These are phyloP conservation scores for Phytopythium chamaehyphon DNA, from an alignment of 352 stramenopile species.

Conservation along the genomic window DNA sequence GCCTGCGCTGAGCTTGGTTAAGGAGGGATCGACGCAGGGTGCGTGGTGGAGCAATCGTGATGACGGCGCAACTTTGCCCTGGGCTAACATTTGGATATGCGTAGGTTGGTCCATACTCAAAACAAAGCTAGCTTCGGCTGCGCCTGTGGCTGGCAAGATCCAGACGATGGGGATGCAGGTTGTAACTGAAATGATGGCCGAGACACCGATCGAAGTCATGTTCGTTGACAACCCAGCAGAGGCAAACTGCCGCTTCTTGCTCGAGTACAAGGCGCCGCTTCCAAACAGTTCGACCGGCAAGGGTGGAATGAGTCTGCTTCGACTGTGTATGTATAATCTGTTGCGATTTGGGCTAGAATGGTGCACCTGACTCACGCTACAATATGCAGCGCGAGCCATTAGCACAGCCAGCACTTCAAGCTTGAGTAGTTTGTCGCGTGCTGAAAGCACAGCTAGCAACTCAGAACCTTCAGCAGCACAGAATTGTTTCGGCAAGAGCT, in stretches of 20 bases:
- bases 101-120: slow-evolving; percentile 73
- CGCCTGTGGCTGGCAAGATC: slow-evolving; percentile 69
- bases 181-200: slow-evolving; percentile 67
- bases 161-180: slow-evolving; percentile 70
- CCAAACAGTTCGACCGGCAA: slow-evolving; percentile 12
- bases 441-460: slow-evolving; percentile 6
- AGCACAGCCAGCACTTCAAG: slow-evolving; percentile 15
- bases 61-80: neutral
- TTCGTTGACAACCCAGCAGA: slow-evolving; percentile 38
- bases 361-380: neutral
- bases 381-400: neutral
- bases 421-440: slow-evolving; percentile 12
- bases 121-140: slow-evolving; percentile 63
- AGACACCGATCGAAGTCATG: slow-evolving; percentile 50
- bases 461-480: slow-evolving; percentile 14
- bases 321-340: slow-evolving; percentile 36
- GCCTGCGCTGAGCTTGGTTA: slow-evolving; percentile 53
- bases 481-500: slow-evolving; percentile 53
- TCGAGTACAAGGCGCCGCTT: slow-evolving; percentile 42
- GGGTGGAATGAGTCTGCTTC: slow-evolving; percentile 26
- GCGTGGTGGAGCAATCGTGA: neutral
- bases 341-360: neutral
- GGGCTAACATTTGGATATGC: neutral
- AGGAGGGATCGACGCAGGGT: slow-evolving; percentile 68
- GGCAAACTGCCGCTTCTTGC: slow-evolving; percentile 50